Evolutionary conservation across 805 yeast species (phyloP), one percentile per base, ranked within the genome.

Genomic region (Zygosaccharomyces bailii): DNA sequence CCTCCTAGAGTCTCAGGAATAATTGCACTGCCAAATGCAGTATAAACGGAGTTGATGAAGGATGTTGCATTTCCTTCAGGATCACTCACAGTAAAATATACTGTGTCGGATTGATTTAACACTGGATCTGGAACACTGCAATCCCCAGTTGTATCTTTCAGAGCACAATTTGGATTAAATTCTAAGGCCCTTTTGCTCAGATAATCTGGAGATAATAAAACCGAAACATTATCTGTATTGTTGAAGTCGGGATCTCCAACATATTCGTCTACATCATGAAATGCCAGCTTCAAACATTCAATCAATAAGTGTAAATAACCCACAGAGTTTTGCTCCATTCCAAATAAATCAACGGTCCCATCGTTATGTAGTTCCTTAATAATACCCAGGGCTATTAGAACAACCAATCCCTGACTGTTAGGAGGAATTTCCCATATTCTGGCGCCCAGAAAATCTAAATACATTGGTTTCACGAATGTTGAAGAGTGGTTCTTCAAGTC

Each of bases 401-500:
- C 93, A 35, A 86, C 85, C 10, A 86, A 63, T 6, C 95, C 95
- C 43, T 86, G 87, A 3, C 91, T 87, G 61, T 81, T 85, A 10
- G 95, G 95, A 8, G 95, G 93, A 50, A 85, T 80, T 60, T 86
- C 93, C 86, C 90, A 82, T 19, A 86, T 68, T 21, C 70, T 73
- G 39, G 73, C 70, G 8, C 76, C 84, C 37, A 75, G 67, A 44
- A 79, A 71, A 25, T 75, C 72, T 43, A 76, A 61, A 13, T 66
- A 65, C 14, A 85, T 76, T 2, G 95, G 91, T 1, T 80, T 82
- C 18, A 84, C 82, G 53, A 77, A 72, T 0, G 82, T 73, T 1
- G 89, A 75, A 0, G 73, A 65, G 61, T 86, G 93, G 16, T 56
- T 50, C 13, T 63, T 61, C 38, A 86, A 68, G 57, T 86, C 95